A percentile compares a stretch with the other conserved stretches of the same genome.
Evolutionary conservation across 176 grass and related monocot genomes (phyloP).

Genomic region (Ensete glaucum): DNA sequence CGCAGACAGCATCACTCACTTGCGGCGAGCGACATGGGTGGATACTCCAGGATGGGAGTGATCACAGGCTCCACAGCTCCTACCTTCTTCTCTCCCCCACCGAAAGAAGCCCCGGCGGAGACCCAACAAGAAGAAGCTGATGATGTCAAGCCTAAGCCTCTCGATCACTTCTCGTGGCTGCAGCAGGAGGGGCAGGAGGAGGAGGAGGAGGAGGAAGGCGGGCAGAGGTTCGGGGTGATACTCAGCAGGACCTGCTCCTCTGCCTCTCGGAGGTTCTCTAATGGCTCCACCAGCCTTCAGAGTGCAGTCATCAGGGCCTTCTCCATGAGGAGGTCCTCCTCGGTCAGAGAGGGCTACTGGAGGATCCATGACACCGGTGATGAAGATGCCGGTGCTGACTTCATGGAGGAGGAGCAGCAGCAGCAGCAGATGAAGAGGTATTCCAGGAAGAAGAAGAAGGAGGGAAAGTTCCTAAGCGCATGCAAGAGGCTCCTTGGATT

Average conservation of each 20-base stretch:
- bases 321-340: constrained; percentile 38
- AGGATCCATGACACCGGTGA: constrained; percentile 27
- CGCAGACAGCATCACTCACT: too few species aligned
- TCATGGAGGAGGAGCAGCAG: neutral
- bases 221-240: constrained; percentile 20
- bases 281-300: constrained; percentile 10
- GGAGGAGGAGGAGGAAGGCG: constrained; percentile 3
- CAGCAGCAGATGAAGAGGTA: neutral
- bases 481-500: constrained; percentile 41
- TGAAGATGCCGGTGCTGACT: constrained; percentile 1
- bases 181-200: neutral
- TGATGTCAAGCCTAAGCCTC: neutral
- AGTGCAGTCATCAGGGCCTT: constrained; percentile 28
- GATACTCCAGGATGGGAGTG: constrained; percentile 1
- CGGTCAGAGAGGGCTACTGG: constrained; percentile 32
- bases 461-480: constrained; percentile 18
- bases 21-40: neutral
- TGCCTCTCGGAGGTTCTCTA: constrained; percentile 31
- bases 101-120: neutral
- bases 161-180: neutral
- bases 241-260: constrained; percentile 34
- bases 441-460: neutral
- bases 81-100: neutral
- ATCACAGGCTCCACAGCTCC: neutral
- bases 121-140: neutral